These are phyloP conservation scores for Musa itinerans DNA, from an alignment of 176 grass and related monocot species.

Conservation along the genomic window DNA sequence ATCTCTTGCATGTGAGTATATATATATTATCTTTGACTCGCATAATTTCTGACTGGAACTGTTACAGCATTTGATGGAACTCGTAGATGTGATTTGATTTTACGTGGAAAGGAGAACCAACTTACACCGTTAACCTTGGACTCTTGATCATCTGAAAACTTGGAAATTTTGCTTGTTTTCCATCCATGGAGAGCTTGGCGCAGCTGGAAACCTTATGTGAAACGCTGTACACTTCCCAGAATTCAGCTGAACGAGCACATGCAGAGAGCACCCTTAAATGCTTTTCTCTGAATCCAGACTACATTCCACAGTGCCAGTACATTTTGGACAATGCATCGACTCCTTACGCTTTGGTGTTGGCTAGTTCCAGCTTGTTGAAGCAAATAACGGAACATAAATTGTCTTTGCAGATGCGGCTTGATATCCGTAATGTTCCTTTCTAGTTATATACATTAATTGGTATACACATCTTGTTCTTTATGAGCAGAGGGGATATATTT, in stretches of 20 bases:
- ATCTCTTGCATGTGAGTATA: constrained; percentile 42
- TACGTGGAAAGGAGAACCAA: constrained; percentile 31
- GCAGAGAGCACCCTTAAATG: constrained; percentile 96
- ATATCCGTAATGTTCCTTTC: constrained; percentile 93
- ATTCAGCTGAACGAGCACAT: constrained; percentile 85
- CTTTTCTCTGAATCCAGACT: constrained; percentile 96
- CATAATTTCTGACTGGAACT: constrained; percentile 19
- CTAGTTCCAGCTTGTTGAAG: constrained; percentile 97
- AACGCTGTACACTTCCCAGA: constrained; percentile 96
- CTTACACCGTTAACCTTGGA: constrained; percentile 40
- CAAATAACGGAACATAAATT: constrained; percentile 83
- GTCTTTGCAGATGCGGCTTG: constrained; percentile 76
- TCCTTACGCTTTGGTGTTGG: constrained; percentile 96
- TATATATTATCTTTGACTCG: constrained; percentile 30
- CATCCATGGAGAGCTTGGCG: constrained; percentile 93
- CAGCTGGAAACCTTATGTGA: constrained; percentile 96
- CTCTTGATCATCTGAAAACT: constrained; percentile 57
- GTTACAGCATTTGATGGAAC: constrained; percentile 61
- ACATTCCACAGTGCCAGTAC: constrained; percentile 97
- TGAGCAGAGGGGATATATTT: no score
- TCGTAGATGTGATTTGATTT: constrained; percentile 60
- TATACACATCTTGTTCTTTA: no score
- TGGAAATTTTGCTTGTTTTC: constrained; percentile 40
- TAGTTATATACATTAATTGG: constrained; percentile 23
- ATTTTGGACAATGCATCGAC: constrained; percentile 99